Evolutionary conservation across 2,329 filamentous ascomycete species (phyloP).

Genomic region (Ophiostoma perfectum): DNA sequence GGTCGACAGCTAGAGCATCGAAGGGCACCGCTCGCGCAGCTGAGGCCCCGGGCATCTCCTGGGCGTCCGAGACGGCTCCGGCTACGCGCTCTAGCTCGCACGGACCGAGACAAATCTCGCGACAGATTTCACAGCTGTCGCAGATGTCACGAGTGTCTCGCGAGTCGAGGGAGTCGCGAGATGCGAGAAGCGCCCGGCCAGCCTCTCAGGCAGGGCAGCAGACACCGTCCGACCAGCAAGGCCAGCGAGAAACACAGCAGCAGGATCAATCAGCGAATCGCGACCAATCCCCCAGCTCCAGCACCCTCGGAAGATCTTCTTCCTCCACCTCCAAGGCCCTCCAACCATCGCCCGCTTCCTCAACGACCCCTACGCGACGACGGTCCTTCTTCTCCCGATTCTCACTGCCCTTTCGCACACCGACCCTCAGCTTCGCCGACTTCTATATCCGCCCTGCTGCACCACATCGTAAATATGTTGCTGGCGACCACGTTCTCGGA

Average conservation of each 20-base stretch:
- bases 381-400: conserved; percentile 50
- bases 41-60: not conserved
- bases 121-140: not conserved
- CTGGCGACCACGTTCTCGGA: conserved; percentile 69
- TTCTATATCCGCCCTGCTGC: conserved; percentile 74
- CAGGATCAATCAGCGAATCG: not conserved
- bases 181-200: not conserved
- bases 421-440: conserved; percentile 62
- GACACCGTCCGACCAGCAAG: not conserved
- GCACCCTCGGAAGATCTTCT: not conserved
- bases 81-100: not conserved
- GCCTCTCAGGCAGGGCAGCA: not conserved
- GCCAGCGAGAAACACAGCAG: no score
- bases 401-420: conserved; percentile 47
- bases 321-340: conserved; percentile 31
- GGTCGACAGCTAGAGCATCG: not conserved
- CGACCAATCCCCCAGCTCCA: conserved; percentile 1
- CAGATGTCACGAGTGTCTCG: not conserved
- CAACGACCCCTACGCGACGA: conserved; percentile 30
- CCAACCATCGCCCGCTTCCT: conserved; percentile 38
- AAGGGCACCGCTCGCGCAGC: not conserved
- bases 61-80: not conserved
- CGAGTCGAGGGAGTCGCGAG: conserved; percentile 2
- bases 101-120: conserved; percentile 1
- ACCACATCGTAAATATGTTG: conserved; percentile 69